Base-by-base conservation (phyloP, 2,329 filamentous ascomycete genomes). In the Cladosporium sp. region DNA sequence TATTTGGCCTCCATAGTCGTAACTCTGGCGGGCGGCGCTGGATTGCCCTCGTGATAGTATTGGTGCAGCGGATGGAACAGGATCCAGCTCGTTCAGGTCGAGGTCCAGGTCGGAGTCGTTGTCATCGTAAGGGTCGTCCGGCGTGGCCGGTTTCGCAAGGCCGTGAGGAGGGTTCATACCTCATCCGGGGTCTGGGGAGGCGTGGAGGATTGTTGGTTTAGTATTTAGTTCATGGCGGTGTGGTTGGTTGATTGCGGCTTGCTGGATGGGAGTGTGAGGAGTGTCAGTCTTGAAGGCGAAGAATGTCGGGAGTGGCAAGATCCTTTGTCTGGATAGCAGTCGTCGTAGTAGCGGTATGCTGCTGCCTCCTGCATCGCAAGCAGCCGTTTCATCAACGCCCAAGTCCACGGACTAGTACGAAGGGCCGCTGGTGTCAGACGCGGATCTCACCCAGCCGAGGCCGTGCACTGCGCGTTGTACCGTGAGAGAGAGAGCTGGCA, bases 81-180 rank as follows among this genome's bases (percentile, higher is more conserved):
- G 90, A 75, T 93, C 91, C 71, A 95, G 88, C 82, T 94, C 92
- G 74, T 92, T 86, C 71, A 92, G 85, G 73, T 93, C 90, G 74
- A 95, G 83, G 69, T 92, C 89, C 72, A 90, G 86, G 76, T 94
- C 90, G 59, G 89, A 92, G 77, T 93, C 91, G 76, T 71, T 70
- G 61, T 73, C 68, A 66, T 88, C 83, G 73, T 82, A 79, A 68
- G 85, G 84, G 67, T 86, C 87, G 79, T 90, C 87, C 79, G 88
- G 88, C 74, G 86, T 85, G 77, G 89, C 85, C 74, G 86, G 78
- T 69, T 79, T 77, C 74, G 80, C 78, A 75, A 82, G 80, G 73
- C 79, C 77, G 74, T 80, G 78, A 58, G 80, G 76, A 66, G 77
- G 64, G 55, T 65, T 77, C 82, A 83, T 83, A 76, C 76, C 76